These are phyloP conservation scores for sorghum (Sorghum bicolor) DNA, from an alignment of 176 grass and related monocot genomes.

Conservation along the genomic window Sorghum_bicolor_NCBIv3 NC_012879.2:60986001-60986500, in stretches of 20 bases:
- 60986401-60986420: constrained; percentile 63
- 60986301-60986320: constrained; percentile 51
- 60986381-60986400: constrained; percentile 52
- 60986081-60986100: constrained; percentile 66
- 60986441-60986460: constrained; percentile 42
- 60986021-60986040: constrained; percentile 46
- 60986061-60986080: constrained; percentile 61
- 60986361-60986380: constrained; percentile 51
- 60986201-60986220: constrained; percentile 71
- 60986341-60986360: constrained; percentile 41
- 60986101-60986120: constrained; percentile 50
- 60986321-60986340: constrained; percentile 62
- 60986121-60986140: constrained; percentile 58
- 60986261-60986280: constrained; percentile 76
- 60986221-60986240: constrained; percentile 63
- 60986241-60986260: constrained; percentile 67
- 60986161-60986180: constrained; percentile 55
- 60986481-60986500: constrained; percentile 50
- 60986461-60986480: constrained; percentile 52
- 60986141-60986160: constrained; percentile 62
- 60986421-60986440: constrained; percentile 67
- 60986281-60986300: constrained; percentile 57
- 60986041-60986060: constrained; percentile 59
- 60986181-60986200: constrained; percentile 59
- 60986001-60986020: constrained; percentile 56